These are phyloP conservation scores for Dysphania ambrosioides DNA, from an alignment of 148 eudicot genomes.

Conservation along the genomic window DNA sequence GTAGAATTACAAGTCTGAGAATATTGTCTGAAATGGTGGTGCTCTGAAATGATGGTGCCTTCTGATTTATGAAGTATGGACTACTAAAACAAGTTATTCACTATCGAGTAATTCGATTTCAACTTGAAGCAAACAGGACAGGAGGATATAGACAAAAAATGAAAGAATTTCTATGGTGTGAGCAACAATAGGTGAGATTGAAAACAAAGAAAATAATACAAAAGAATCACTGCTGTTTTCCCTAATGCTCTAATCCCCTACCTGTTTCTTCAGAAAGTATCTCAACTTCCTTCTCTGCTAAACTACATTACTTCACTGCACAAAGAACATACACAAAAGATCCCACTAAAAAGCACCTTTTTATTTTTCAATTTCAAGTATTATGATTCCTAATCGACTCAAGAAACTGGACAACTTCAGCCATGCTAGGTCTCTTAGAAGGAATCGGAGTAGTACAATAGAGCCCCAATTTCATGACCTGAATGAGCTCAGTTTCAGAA, in stretches of 20 bases:
- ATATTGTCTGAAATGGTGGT: neutral
- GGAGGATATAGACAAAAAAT: slow-evolving; percentile 22
- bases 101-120: neutral
- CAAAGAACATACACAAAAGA: slow-evolving; percentile 9
- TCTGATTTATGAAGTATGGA: neutral
- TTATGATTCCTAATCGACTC: slow-evolving; percentile 61
- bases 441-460: slow-evolving; percentile 73
- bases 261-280: slow-evolving; percentile 15
- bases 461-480: slow-evolving; percentile 85
- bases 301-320: slow-evolving; percentile 15
- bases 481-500: slow-evolving; percentile 74
- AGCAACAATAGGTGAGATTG: slow-evolving; percentile 16
- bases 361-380: slow-evolving; percentile 11
- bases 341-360: neutral
- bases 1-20: neutral
- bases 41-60: neutral
- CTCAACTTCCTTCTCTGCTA: slow-evolving; percentile 5
- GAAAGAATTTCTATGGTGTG: slow-evolving; percentile 29
- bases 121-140: neutral
- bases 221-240: slow-evolving; percentile 44
- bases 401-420: slow-evolving; percentile 86
- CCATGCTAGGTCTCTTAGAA: slow-evolving; percentile 84
- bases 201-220: slow-evolving; percentile 28
- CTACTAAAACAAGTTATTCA: neutral
- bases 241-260: slow-evolving; percentile 23